phyloP scores from a whole-genome alignment of 768 basidiomycete species.

The Pleurotus djamor region DNA sequence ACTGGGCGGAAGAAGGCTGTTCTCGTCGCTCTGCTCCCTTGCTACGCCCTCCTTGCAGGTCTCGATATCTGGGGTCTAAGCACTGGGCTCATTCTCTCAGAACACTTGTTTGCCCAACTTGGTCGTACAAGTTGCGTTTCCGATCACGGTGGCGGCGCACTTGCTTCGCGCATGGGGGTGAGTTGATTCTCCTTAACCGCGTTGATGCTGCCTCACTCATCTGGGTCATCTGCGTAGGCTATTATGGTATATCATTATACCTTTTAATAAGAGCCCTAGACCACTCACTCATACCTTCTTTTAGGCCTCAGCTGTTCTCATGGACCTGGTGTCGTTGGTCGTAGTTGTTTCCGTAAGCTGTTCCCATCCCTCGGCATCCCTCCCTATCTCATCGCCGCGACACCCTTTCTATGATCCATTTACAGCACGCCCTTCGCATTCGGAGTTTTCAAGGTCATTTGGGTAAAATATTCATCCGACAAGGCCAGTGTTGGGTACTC shows the following conservation, averaged over 20 bases:
- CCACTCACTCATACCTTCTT: too few relatives aligned
- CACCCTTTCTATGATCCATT: not conserved
- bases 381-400: not conserved
- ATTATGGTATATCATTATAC: not conserved
- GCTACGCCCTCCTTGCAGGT: conserved; percentile 13
- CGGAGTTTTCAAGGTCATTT: conserved; percentile 17
- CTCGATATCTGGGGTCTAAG: conserved; percentile 19
- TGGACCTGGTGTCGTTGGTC: conserved; percentile 16
- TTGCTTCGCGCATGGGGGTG: conserved; percentile 8
- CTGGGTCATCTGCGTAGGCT: not conserved
- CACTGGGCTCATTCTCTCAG: conserved; percentile 7
- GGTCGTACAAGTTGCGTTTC: not conserved
- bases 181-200: not conserved
- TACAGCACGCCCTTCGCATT: conserved; percentile 19
- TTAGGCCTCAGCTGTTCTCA: conserved; percentile 14
- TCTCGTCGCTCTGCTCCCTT: conserved; percentile 8
- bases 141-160: conserved; percentile 2
- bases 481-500: conserved; percentile 11
- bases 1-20: conserved; percentile 15
- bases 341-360: conserved; percentile 15
- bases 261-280: not conserved
- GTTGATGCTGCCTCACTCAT: not conserved
- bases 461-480: conserved; percentile 17
- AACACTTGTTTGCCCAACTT: conserved; percentile 5
- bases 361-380: too few relatives aligned